Evolutionary conservation across 2,329 filamentous ascomycete species (phyloP).

Genomic region (Stagonosporopsis chrysanthemi): DNA sequence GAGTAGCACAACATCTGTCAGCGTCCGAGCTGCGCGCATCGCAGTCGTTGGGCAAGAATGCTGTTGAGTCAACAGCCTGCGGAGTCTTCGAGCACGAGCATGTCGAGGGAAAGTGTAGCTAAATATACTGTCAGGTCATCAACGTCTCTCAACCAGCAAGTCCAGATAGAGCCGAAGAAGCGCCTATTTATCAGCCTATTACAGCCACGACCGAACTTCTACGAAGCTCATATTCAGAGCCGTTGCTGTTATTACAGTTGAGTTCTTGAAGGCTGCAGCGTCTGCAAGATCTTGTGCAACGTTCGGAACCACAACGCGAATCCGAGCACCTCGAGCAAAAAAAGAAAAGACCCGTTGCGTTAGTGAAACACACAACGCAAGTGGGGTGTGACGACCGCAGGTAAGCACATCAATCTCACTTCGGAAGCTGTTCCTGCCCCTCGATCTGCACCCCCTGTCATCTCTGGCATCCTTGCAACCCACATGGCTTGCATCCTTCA

Average conservation of each 20-base stretch:
- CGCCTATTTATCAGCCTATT: constrained; percentile 20
- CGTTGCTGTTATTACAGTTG: constrained; percentile 3
- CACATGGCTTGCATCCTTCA: constrained; percentile 39
- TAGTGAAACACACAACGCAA: constrained; percentile 17
- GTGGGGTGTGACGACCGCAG: constrained; percentile 36
- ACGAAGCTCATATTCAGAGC: constrained; percentile 2
- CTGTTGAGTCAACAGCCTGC: constrained; percentile 11
- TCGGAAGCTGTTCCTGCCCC: constrained; percentile 28
- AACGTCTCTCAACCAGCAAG: constrained; percentile 16
- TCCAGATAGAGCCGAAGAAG: constrained; percentile 25
- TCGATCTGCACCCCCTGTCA: constrained; percentile 20
- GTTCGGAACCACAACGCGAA: constrained; percentile 7
- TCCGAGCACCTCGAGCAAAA: constrained; percentile 5
- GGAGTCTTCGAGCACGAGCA: constrained; percentile 11
- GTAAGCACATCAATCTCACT: constrained; percentile 47
- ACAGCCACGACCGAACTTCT: constrained; percentile 14
- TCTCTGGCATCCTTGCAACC: constrained; percentile 45
- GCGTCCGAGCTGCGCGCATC: not conserved
- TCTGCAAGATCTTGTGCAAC: constrained; percentile 21
- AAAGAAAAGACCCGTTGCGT: constrained; percentile 8
- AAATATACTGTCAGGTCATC: constrained; percentile 38
- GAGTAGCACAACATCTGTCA: not conserved
- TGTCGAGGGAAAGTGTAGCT: constrained; percentile 39
- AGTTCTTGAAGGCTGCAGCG: constrained; percentile 5
- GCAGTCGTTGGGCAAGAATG: constrained; percentile 10